phyloP scores from a whole-genome alignment of 2,329 filamentous ascomycete species.

The Arthrinium phaeospermum region DNA sequence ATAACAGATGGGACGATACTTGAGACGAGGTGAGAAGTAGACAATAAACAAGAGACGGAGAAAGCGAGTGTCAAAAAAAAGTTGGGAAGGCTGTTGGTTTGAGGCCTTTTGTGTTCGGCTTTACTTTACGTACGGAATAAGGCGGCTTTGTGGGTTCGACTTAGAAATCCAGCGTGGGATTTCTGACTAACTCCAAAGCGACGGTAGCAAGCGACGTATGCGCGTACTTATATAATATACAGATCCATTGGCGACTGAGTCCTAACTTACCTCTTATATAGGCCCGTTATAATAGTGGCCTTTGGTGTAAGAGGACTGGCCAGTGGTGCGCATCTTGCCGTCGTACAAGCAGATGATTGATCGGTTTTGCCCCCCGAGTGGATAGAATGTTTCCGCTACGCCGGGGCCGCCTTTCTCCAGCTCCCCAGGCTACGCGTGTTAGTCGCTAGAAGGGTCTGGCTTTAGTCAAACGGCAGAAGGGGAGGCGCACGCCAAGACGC shows the following conservation, averaged over 20 bases:
- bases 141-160: slow-evolving; percentile 16
- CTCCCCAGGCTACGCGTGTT: neutral
- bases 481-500: neutral
- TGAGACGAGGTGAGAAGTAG: slow-evolving; percentile 15
- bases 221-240: neutral
- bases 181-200: neutral
- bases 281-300: slow-evolving; percentile 7
- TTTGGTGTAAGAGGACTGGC: slow-evolving; percentile 17
- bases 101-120: slow-evolving; percentile 16
- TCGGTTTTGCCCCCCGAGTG: slow-evolving; percentile 3
- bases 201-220: neutral
- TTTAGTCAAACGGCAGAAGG: slow-evolving; percentile 10
- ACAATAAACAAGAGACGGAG: neutral
- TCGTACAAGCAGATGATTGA: slow-evolving; percentile 5
- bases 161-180: neutral
- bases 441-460: neutral
- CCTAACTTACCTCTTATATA: neutral
- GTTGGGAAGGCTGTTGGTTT: neutral
- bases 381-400: slow-evolving; percentile 6
- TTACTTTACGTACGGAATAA: slow-evolving; percentile 15
- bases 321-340: slow-evolving; percentile 1
- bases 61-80: neutral
- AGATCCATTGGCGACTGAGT: neutral
- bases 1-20: slow-evolving; percentile 17
- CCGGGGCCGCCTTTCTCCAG: neutral